Base-by-base conservation (phyloP, 495 filamentous ascomycete species). In the Sordaria brevicollis region DNA sequence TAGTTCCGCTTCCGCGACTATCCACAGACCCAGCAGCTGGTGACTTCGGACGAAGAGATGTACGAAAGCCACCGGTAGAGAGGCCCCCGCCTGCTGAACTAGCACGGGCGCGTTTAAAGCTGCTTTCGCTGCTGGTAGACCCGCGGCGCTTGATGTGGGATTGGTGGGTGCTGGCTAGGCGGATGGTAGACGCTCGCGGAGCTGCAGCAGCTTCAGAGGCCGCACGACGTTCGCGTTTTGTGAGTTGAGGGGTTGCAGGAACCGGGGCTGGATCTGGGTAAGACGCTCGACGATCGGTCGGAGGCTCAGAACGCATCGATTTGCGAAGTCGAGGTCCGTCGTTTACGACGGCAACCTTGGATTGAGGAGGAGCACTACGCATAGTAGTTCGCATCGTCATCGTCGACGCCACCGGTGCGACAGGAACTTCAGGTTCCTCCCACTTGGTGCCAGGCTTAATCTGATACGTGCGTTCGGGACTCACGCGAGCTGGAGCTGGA, bases 91-190 rank as follows among this genome's bases (percentile, higher is more conserved):
- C n/a, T 75, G 66, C 3, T 31, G 49, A 62, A 6, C 25, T 62
- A 15, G 49, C 49, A 2, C 81, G 79, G 21, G 62, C 74, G 3
- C 83, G 81, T 54, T 81, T 83, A 54, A 85, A 85, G 71, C 83
- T 85, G 71, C 82, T 84, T 57, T 84, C 83, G 70, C 83, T 85
- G 35, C 74, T 78, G 31, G 81, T 79, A 5, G 83, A 85, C 9
- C 74, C 83, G 10, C 78, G 83, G 6, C 82, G 78, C 70, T 75
- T 75, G 7, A 81, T 17, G 19, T 66, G n/a, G 43, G 71, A 43
- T 6, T 17, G 66, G 13, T 62, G 49, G 29, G 49, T 62, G 25
- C 25, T 62, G 29, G 49, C 49, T 31, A 62, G 25, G 49, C 49
- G 49, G 13, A 62, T 62, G 21, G 49, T 62, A 31, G 49, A 62